Conservation (phyloP, 768 basidiomycete species). For the Suillus placidus region DNA sequence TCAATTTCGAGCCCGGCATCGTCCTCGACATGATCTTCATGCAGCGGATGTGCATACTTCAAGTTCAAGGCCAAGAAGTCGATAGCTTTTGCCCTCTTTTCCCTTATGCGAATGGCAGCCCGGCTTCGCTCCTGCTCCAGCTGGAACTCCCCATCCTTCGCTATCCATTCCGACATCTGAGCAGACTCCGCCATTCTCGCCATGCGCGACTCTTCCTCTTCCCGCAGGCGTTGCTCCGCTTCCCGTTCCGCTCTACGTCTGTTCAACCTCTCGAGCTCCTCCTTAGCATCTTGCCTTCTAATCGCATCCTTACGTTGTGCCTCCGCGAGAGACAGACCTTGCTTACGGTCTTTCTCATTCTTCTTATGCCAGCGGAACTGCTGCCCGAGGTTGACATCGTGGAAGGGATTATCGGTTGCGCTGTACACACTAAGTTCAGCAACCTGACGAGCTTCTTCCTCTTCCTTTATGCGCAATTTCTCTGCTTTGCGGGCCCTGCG, state of each 20-base stretch:
- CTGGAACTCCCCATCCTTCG: slow-evolving; percentile 96
- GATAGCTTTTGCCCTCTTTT: slow-evolving; percentile 97
- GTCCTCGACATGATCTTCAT: slow-evolving; percentile 73
- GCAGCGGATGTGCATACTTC: slow-evolving; percentile 80
- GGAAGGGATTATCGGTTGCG: slow-evolving; percentile 96
- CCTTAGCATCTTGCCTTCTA: slow-evolving; percentile 87
- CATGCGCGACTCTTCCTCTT: slow-evolving; percentile 92
- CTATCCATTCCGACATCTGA: slow-evolving; percentile 98
- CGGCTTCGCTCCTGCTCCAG: slow-evolving; percentile 90
- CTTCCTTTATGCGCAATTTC: slow-evolving; percentile 79
- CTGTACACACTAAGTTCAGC: slow-evolving; percentile 97
- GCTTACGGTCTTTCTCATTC: slow-evolving; percentile 91
- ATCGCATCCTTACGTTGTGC: slow-evolving; percentile 77
- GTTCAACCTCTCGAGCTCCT: slow-evolving; percentile 92
- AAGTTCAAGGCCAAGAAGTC: slow-evolving; percentile 97
- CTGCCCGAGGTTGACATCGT: slow-evolving; percentile 94
- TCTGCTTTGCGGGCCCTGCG: slow-evolving; percentile 84
- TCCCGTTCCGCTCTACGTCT: slow-evolving; percentile 90
- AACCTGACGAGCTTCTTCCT: slow-evolving; percentile 89
- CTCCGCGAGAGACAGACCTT: slow-evolving; percentile 79
- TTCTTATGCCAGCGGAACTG: slow-evolving; percentile 99
- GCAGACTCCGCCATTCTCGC: slow-evolving; percentile 89
- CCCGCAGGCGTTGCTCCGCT: slow-evolving; percentile 81
- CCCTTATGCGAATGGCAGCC: slow-evolving; percentile 92
- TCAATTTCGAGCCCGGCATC: slow-evolving; percentile 95